phyloP scores from a whole-genome alignment of 2,329 filamentous ascomycete species.

The Eutypa lata region DNA sequence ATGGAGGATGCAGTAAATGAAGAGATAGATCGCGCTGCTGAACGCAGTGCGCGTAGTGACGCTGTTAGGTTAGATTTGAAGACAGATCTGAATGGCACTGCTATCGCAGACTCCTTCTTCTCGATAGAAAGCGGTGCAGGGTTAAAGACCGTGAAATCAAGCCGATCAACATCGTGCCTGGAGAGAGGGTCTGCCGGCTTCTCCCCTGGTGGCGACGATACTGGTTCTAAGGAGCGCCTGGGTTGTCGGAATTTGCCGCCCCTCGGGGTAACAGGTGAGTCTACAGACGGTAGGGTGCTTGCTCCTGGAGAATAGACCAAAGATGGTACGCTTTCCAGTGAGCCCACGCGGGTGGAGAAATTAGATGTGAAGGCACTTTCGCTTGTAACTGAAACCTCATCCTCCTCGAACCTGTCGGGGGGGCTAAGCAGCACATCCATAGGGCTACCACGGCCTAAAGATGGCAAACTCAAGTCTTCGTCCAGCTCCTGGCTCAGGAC shows the following conservation, averaged over 20 bases:
- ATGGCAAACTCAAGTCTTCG: conserved; percentile 29
- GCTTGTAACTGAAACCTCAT: conserved; percentile 40
- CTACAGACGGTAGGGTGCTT: conserved; percentile 46
- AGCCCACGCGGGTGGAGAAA: conserved; percentile 53
- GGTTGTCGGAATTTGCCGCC: conserved; percentile 40
- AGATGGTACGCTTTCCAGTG: conserved; percentile 60
- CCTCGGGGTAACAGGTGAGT: conserved; percentile 44
- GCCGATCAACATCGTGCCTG: conserved; percentile 37
- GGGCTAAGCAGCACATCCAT: conserved; percentile 59
- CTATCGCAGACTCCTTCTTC: conserved; percentile 31
- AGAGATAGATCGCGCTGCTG: conserved; percentile 62
- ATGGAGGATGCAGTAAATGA: conserved; percentile 61
- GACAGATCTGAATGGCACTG: conserved; percentile 48
- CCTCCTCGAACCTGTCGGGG: conserved; percentile 54
- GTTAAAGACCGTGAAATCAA: conserved; percentile 49
- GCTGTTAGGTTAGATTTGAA: conserved; percentile 70
- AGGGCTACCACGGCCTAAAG: conserved; percentile 47
- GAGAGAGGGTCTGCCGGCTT: conserved; percentile 47
- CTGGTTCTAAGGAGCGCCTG: conserved; percentile 50
- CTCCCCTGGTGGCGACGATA: conserved; percentile 53
- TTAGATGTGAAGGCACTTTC: conserved; percentile 52
- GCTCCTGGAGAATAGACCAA: conserved; percentile 53
- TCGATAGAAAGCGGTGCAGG: conserved; percentile 22
- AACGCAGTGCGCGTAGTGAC: conserved; percentile 61
- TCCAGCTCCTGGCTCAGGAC: conserved; percentile 45